Percentiles rank a stretch among this genome's conserved stretches.
Evolutionary conservation across 2,329 filamentous ascomycete species (phyloP).

Genomic region (Orbilia blumenaviensis): DNA sequence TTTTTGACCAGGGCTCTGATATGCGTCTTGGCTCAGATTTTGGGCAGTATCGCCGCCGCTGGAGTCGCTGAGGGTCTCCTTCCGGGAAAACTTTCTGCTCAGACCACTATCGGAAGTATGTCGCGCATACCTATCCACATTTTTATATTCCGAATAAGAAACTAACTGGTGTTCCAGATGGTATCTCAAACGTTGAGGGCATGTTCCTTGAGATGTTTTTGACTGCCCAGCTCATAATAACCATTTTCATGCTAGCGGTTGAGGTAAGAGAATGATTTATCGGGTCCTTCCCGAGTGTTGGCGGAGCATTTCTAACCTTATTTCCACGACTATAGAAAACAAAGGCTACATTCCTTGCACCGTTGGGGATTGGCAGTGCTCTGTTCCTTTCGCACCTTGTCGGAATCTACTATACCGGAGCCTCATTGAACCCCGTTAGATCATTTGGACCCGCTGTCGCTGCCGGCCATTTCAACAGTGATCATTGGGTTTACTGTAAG

Average conservation of each 20-base stretch:
- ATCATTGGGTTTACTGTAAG: conserved; percentile 54
- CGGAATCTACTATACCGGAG: conserved; percentile 64
- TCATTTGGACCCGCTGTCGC: conserved; percentile 65
- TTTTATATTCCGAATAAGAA: background rate
- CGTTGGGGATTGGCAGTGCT: conserved; percentile 75
- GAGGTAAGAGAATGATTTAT: conserved; percentile 25
- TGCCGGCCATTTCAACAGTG: conserved; percentile 30
- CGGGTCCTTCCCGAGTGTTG: conserved; percentile 7
- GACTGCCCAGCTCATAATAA: conserved; percentile 71
- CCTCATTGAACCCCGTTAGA: conserved; percentile 66
- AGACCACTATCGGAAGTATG: conserved; percentile 66
- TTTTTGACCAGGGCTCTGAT: conserved; percentile 26
- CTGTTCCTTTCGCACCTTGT: conserved; percentile 70
- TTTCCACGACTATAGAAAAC: conserved; percentile 44
- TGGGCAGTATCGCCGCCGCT: conserved; percentile 69
- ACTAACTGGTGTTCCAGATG: conserved; percentile 14
- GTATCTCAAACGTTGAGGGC: conserved; percentile 60
- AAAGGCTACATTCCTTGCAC: conserved; percentile 72
- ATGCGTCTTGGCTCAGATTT: conserved; percentile 63
- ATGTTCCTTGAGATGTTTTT: conserved; percentile 75
- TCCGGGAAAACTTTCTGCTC: conserved; percentile 68
- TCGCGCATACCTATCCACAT: background rate
- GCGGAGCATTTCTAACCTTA: conserved; percentile 35
- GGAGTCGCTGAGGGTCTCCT: conserved; percentile 69
- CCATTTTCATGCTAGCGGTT: conserved; percentile 64